Base-by-base conservation (phyloP, 371 early-diverging fungal genomes). In the Apophysomyces trapeziformis region DNA sequence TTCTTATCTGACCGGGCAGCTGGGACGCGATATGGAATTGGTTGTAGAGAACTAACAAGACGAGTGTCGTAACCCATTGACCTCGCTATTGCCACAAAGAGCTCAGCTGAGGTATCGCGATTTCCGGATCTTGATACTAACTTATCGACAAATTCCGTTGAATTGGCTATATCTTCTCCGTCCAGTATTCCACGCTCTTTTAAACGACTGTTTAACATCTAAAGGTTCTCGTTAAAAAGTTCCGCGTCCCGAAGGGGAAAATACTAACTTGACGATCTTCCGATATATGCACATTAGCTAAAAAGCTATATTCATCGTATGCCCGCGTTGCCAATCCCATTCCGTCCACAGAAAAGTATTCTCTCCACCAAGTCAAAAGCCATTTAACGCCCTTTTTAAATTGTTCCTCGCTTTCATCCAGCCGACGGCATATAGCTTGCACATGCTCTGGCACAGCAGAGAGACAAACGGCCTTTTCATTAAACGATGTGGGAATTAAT, bases 11-110 rank as follows among this genome's bases (percentile, higher is more conserved):
- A 3, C 4, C 11, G 9, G 37, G 41, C 32, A 18, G 73, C 59
- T 41, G 78, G 56, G 64, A 84, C 68, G 57, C 82, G 70, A 61
- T 91, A 84, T 0, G 90, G 76, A 6, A 89, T 65, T 0, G 91
- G 87, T 39, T 90, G 90, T 4, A 93, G 64, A 5, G 93, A 91
- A 43, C 79, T 82, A 4, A 93, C 80, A 7, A 93, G 68, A 13
- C 93, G 80, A 0, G 87, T 67, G 45, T 85, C 81, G 32, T 85
- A 70, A 4, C 82, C 85, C 13, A 86, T 67, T 0, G 85, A 69
- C 16, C 92, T 75, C 50, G 84, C 75, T 1, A 86, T 68, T 1
- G 86, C 85, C 1, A 85, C 85, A 67, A 93, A 89, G 7, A 89
- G 63, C 63, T 90, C 73, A 1, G 84, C 79, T 57, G 80, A 79